Evolutionary conservation across 768 basidiomycete species (phyloP), one percentile per base, ranked within the genome.

Genomic region (Lentinus tigrinus): DNA sequence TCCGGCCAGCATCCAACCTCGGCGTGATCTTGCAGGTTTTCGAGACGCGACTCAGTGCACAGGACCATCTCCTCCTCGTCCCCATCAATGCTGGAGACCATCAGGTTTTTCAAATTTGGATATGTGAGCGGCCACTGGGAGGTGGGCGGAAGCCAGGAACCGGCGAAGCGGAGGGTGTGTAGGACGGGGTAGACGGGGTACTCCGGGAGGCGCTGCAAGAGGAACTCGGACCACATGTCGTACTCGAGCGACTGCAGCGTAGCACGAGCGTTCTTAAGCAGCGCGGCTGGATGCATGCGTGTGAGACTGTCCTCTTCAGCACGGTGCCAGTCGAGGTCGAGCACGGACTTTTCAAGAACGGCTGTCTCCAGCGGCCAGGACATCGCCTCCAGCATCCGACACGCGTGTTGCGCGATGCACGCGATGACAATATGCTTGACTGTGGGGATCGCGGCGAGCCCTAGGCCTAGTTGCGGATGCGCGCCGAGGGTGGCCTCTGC

Each of bases 361-460:
- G 26, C 37, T 9, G 34, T 39, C 37, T 51, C 50, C 21, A 51
- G 36, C 9, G 50, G 37, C 50, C 50, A 51, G 37, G 9, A 34
- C 50, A 51, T 51, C 1, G 50, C 50, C 23, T 51, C 50, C 10
- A 51, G 37, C 50, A 51, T 51, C 19, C 50, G n/a, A n/a, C 50
- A 51, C 5, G 50, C 23, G 38, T 51, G 50, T 16, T 51, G 50
- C 4, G 19, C 19, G 16, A n/a, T 36, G 16, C 26, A 6, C 4
- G 6, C 9, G 19, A 51, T 23, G 2, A 5, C 37, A 8, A 51
- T 31, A 23, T 51, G 38, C 38, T 39, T 51, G 36, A 51, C 19
- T 17, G 17, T 21, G 14, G 19, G 8, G 37, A 51, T 16, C 10
- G 50, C 50, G 11, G 50, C 50, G 23, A 51, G 37, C 16, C 34